These are phyloP conservation scores for Candida peoriensis DNA, from an alignment of 805 yeast genomes.

Conservation along the genomic window DNA sequence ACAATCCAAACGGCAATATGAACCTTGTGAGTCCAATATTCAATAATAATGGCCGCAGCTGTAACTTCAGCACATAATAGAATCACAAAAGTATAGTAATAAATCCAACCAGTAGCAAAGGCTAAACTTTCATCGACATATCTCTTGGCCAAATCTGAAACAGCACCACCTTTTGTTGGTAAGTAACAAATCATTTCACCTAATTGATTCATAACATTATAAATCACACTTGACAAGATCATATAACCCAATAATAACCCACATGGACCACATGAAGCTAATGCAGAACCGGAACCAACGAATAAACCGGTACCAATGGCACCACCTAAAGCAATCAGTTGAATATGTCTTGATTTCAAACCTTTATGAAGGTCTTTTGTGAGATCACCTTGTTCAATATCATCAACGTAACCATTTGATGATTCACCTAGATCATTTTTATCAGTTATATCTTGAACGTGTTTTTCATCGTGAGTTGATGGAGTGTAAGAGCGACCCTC, in stretches of 20 bases:
- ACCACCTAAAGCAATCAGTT: constrained; percentile 81
- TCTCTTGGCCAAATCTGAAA: constrained; percentile 52
- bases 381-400: constrained; percentile 12
- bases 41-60: constrained; percentile 47
- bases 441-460: too few species aligned
- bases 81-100: constrained; percentile 23
- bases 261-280: constrained; percentile 71
- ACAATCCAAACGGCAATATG: constrained; percentile 59
- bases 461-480: too few species aligned
- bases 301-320: constrained; percentile 82
- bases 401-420: constrained; percentile 22
- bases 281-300: constrained; percentile 64
- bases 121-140: constrained; percentile 34
- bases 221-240: constrained; percentile 58
- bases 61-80: constrained; percentile 43
- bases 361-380: constrained; percentile 20
- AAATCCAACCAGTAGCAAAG: constrained; percentile 27
- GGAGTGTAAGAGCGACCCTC: too few species aligned
- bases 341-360: constrained; percentile 63
- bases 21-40: constrained; percentile 56
- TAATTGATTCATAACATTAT: constrained; percentile 56
- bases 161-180: constrained; percentile 61
- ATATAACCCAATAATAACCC: constrained; percentile 56
- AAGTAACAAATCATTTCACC: constrained; percentile 66
- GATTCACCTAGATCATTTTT: too few species aligned